Percentiles rank a stretch among this genome's conserved stretches.
Conservation (phyloP, 306 rosid species). For the Prunus dulcis region DNA sequence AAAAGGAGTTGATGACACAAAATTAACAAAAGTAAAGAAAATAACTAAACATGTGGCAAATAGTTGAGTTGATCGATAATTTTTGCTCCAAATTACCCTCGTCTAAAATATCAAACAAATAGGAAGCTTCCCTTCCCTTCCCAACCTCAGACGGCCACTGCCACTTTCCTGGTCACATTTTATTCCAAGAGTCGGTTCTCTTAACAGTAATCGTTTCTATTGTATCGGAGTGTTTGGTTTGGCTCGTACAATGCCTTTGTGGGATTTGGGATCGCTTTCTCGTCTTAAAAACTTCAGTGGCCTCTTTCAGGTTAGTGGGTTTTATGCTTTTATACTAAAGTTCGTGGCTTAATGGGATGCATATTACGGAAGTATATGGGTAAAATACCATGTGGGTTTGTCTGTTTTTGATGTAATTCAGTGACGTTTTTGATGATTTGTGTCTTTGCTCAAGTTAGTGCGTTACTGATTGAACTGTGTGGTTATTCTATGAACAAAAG, state of each 20-base stretch:
- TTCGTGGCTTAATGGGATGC: neutral
- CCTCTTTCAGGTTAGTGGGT: constrained; percentile 49
- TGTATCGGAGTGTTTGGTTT: constrained; percentile 16
- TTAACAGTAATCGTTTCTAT: neutral
- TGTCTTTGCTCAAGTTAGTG: neutral
- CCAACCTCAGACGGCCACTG: neutral
- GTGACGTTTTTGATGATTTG: neutral
- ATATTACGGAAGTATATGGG: neutral
- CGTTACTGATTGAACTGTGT: neutral
- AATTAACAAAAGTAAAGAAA: no score
- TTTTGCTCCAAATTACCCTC: neutral
- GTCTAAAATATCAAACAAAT: neutral
- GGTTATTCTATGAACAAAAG: no score
- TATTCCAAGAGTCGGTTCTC: neutral
- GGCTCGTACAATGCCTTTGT: constrained; percentile 48
- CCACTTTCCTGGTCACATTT: neutral
- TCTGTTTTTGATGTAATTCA: neutral
- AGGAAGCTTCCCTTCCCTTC: neutral
- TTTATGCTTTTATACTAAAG: neutral
- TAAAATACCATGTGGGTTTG: neutral
- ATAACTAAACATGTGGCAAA: no score
- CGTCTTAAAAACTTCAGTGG: constrained; percentile 33
- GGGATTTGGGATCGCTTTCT: constrained; percentile 51
- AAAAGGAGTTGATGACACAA: no score
- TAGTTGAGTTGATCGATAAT: no score